Conservation (phyloP, 2,329 filamentous ascomycete genomes). For the Penicillium verrucosum region DNA sequence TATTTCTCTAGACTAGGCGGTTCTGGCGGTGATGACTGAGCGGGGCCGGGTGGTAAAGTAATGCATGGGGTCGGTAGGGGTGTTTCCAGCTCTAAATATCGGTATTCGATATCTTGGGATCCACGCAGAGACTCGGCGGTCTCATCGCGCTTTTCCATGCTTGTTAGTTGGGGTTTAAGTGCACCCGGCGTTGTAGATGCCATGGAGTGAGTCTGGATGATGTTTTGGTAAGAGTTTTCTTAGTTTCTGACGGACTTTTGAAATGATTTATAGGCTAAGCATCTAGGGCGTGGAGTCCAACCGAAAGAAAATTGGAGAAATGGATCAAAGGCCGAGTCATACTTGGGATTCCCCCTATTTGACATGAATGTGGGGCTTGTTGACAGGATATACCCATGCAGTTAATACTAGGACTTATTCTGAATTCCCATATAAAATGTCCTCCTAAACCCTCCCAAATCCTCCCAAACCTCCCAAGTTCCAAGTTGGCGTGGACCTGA, state of each 20-base stretch:
- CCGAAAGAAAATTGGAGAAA: neutral
- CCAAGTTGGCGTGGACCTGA: too few relatives aligned
- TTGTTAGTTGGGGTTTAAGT: conserved; percentile 2
- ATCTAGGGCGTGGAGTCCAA: neutral
- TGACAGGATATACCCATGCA: neutral
- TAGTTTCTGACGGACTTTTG: neutral
- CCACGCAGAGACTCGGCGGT: conserved; percentile 15
- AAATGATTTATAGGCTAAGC: neutral
- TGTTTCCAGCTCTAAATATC: conserved; percentile 63
- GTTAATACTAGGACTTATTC: neutral
- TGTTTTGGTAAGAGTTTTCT: neutral
- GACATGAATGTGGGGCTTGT: neutral
- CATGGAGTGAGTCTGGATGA: neutral
- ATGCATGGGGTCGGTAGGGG: conserved; percentile 49
- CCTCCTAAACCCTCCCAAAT: too few relatives aligned
- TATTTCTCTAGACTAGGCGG: conserved; percentile 66
- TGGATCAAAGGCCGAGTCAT: neutral
- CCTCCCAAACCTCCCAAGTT: too few relatives aligned
- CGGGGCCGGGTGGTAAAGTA: conserved; percentile 28
- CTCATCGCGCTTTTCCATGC: conserved; percentile 15
- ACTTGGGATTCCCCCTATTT: neutral
- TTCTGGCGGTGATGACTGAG: conserved; percentile 48
- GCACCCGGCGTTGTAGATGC: neutral
- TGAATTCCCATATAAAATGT: too few relatives aligned
- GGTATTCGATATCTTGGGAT: conserved; percentile 48